These are phyloP conservation scores for Trypanosoma platydactyli DNA, from an alignment of 208 protist genomes.

Conservation along the genomic window DNA sequence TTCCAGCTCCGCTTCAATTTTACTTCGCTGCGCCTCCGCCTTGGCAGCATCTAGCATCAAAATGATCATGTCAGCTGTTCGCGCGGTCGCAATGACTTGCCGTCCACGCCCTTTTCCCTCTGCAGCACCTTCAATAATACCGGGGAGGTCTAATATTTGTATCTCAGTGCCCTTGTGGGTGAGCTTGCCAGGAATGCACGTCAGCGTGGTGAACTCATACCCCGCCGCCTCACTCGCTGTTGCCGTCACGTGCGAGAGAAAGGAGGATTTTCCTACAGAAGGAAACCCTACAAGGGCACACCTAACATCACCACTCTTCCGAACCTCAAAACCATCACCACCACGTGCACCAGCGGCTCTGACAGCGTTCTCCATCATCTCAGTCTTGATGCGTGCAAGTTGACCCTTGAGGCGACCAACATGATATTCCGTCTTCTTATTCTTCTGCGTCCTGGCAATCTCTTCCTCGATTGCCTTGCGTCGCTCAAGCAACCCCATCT, in stretches of 20 bases:
- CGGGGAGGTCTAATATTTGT: slow-evolving; percentile 98
- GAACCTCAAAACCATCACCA: slow-evolving; percentile 95
- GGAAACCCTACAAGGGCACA: slow-evolving; percentile 94
- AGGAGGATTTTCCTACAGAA: slow-evolving; percentile 98
- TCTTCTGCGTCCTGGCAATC: slow-evolving; percentile 97
- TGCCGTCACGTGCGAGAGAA: slow-evolving; percentile 96
- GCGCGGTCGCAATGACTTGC: slow-evolving; percentile 97
- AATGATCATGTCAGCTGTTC: slow-evolving; percentile 97
- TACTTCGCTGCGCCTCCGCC: slow-evolving; percentile 86
- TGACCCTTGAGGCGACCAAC: slow-evolving; percentile 96
- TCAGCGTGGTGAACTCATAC: slow-evolving; percentile 99
- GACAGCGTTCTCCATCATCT: slow-evolving; percentile 92
- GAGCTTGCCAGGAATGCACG: slow-evolving; percentile 98
- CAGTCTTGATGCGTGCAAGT: slow-evolving; percentile 93
- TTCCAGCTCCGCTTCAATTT: slow-evolving; percentile 95
- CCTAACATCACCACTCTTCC: slow-evolving; percentile 93
- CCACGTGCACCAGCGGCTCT: slow-evolving; percentile 64
- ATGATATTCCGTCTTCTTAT: slow-evolving; percentile 98
- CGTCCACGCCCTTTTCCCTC: slow-evolving; percentile 96
- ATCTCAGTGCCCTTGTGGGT: slow-evolving; percentile 96
- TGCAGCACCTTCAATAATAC: slow-evolving; percentile 98
- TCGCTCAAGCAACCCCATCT: slow-evolving; percentile 96
- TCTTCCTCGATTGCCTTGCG: slow-evolving; percentile 98
- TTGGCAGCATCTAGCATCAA: slow-evolving; percentile 97
- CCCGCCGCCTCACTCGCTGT: slow-evolving; percentile 95